Base-by-base conservation (phyloP, 495 filamentous ascomycete species). In the Saxophila tyrrhenica region DNA sequence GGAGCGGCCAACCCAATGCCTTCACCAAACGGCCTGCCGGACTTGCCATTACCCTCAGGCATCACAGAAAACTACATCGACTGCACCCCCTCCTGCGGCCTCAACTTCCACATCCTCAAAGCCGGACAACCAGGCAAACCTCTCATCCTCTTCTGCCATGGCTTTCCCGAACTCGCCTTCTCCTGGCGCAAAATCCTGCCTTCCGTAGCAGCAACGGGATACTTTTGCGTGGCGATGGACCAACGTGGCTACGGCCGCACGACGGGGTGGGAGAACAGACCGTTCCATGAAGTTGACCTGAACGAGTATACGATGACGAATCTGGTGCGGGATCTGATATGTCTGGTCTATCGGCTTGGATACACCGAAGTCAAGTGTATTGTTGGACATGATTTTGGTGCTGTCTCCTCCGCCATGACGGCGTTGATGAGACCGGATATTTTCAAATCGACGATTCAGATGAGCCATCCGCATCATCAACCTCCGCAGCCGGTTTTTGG, bases 211-310 rank as follows among this genome's bases (percentile, higher is more conserved):
- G 64, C 57, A 3, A 69, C 75, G 1, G 79, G 78, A 25, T 85
- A 78, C 65, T 72, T 81, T 64, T 79, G 79, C 51, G 76, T 85
- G 3, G 81, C 82, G 1, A 75, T 77, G 41, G 83, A 87, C 65
- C 80, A 84, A 58, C 76, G 83, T 39, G 82, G 82, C 20, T 87
- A 84, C 60, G 83, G 83, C 16, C 74, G 80, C 42, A 85, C 82
- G 0, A 77, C 70, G 0, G 79, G 78, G 42, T 83, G 81, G 80
- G 75, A 82, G 57, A 70, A 63, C 0, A 64, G 70, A 8, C 50
- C 62, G 3, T 83, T 70, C 58, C 64, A 71, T 45, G 54, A 74
- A 0, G 78, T 78, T 24, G 75, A 85, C 59, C 65, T 85, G 35
- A 57, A 64, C 25, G 76, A 76, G 19, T 85, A 80, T 64, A 72